Evolutionary conservation across 495 filamentous ascomycete genomes (phyloP).

Genomic region (Hypomontagnella monticulosa): DNA sequence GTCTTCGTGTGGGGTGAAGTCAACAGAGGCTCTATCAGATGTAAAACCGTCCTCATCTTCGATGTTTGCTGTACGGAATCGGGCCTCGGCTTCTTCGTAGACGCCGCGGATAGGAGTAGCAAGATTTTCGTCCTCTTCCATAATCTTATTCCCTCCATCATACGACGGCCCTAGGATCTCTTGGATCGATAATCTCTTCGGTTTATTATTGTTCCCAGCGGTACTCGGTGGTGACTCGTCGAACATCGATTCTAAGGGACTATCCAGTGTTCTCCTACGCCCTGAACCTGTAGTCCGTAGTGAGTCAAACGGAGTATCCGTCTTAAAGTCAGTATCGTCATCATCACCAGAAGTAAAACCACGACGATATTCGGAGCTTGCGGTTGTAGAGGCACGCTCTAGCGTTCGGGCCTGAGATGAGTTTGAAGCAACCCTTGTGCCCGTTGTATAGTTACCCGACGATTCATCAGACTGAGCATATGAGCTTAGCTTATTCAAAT

Average conservation of each 20-base stretch:
- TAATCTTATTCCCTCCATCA: conserved; percentile 64
- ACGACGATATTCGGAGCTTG: conserved; percentile 84
- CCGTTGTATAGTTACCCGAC: conserved; percentile 16
- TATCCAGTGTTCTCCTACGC: conserved; percentile 59
- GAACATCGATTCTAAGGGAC: conserved; percentile 86
- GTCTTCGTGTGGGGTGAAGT: conserved; percentile 48
- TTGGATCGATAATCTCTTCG: conserved; percentile 68
- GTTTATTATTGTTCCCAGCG: conserved; percentile 58
- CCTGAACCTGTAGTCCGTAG: conserved; percentile 81
- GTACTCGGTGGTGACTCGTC: conserved; percentile 72
- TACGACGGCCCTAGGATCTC: conserved; percentile 59
- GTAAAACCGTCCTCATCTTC: conserved; percentile 24
- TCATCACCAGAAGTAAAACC: conserved; percentile 81
- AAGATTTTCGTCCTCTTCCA: conserved; percentile 71
- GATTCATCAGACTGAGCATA: conserved; percentile 40
- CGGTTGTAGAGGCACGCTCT: conserved; percentile 81
- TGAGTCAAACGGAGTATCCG: conserved; percentile 92
- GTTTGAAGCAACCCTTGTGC: conserved; percentile 51
- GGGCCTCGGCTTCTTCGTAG: conserved; percentile 36
- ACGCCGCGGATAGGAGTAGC: conserved; percentile 63
- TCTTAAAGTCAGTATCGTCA: conserved; percentile 85
- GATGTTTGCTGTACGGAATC: conserved; percentile 34
- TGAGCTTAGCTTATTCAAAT: conserved; percentile 57
- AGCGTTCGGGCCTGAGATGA: conserved; percentile 57
- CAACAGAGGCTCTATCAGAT: conserved; percentile 15